These are phyloP conservation scores for Diphasiastrum complanatum DNA, from an alignment of 83 land plant genomes.

Conservation along the genomic window DNA sequence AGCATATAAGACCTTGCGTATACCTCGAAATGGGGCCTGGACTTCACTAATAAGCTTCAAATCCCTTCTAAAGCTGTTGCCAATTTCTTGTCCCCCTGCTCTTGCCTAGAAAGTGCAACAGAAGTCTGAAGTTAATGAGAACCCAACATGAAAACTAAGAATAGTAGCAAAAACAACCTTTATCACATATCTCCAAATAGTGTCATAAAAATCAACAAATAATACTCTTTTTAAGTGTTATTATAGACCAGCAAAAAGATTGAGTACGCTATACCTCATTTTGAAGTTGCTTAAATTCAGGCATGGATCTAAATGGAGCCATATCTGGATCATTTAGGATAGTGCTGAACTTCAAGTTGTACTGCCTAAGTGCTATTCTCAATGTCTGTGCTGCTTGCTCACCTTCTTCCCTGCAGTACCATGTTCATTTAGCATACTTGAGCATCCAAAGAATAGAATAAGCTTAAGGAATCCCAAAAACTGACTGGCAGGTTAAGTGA, in stretches of 20 bases:
- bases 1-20: conserved; percentile 78
- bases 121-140: too few relatives aligned
- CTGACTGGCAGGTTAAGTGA: too few relatives aligned
- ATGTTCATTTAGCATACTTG: too few relatives aligned
- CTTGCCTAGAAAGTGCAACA: conserved; percentile 63
- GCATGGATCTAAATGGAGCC: conserved; percentile 77
- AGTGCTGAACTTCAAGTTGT: conserved; percentile 75
- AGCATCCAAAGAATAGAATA: too few relatives aligned
- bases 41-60: conserved; percentile 95
- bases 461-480: too few relatives aligned
- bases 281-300: conserved; percentile 80
- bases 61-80: conserved; percentile 80
- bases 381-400: conserved; percentile 67
- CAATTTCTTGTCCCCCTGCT: conserved; percentile 81
- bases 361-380: conserved; percentile 72
- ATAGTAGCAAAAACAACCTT: too few relatives aligned
- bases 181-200: too few relatives aligned
- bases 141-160: too few relatives aligned
- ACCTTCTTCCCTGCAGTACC: conserved; percentile 59
- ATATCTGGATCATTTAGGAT: conserved; percentile 91
- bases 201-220: too few relatives aligned
- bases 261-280: too few relatives aligned
- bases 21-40: conserved; percentile 93
- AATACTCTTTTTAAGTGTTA: too few relatives aligned
- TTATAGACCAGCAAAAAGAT: too few relatives aligned